Conservation (phyloP, 2,329 filamentous ascomycete genomes). For the Fusarium anguioides region DNA sequence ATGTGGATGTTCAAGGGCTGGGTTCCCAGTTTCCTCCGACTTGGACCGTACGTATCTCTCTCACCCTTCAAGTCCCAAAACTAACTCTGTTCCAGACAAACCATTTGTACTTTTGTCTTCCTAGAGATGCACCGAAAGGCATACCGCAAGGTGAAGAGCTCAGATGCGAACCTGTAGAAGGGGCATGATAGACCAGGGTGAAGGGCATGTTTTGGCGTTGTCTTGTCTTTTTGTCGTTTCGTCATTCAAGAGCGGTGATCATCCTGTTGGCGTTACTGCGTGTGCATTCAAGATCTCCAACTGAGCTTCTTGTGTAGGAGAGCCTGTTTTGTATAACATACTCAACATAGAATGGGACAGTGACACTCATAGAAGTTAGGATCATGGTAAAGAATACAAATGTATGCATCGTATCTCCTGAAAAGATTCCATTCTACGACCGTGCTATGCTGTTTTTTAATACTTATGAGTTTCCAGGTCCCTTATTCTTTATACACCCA, state of each 20-base stretch:
- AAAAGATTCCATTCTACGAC: conserved; percentile 43
- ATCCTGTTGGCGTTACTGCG: conserved; percentile 38
- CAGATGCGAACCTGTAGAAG: conserved; percentile 46
- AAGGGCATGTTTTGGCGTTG: conserved; percentile 41
- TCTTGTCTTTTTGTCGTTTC: conserved; percentile 36
- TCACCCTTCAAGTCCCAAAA: background rate
- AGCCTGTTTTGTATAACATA: conserved; percentile 28
- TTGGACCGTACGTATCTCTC: conserved; percentile 66
- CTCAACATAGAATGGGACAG: conserved; percentile 12
- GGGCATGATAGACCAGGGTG: conserved; percentile 35
- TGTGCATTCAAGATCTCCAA: conserved; percentile 19
- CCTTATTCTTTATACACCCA: conserved; percentile 22
- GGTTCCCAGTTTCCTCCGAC: conserved; percentile 78
- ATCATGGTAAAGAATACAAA: conserved; percentile 4
- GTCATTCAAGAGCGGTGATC: conserved; percentile 31
- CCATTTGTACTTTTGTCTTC: conserved; percentile 87
- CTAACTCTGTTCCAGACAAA: conserved; percentile 68
- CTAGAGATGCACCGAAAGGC: conserved; percentile 86
- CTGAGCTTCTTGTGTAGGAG: conserved; percentile 11
- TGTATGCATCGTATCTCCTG: background rate
- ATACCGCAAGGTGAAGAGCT: conserved; percentile 68
- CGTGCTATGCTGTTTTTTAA: conserved; percentile 43
- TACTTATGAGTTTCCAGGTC: conserved; percentile 38
- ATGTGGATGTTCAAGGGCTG: conserved; percentile 91
- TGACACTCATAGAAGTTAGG: background rate